Conservation (phyloP, 2,329 filamentous ascomycete species). For the Microdochium paspali region DNA sequence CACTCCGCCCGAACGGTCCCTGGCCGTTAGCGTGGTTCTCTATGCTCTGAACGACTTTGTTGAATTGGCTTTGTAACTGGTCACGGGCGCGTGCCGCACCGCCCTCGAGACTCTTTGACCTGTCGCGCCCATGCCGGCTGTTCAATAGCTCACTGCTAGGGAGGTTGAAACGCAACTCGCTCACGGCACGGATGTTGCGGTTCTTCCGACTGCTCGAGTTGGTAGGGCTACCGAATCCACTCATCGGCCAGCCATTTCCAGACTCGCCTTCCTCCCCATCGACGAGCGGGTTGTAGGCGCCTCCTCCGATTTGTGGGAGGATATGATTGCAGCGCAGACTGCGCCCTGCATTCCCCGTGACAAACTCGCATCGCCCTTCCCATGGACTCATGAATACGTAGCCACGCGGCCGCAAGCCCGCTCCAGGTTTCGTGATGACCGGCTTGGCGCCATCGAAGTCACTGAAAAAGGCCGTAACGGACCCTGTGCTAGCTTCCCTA, state of each 20-base stretch:
- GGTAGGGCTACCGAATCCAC: slow-evolving; percentile 13
- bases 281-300: slow-evolving; percentile 34
- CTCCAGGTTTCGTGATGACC: slow-evolving; percentile 31
- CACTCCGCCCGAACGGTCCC: slow-evolving; percentile 2
- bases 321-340: slow-evolving; percentile 66
- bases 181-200: slow-evolving; percentile 38
- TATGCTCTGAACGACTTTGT: slow-evolving; percentile 15
- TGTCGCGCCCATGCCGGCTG: slow-evolving; percentile 14
- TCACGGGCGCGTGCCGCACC: slow-evolving; percentile 12
- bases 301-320: slow-evolving; percentile 35
- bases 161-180: slow-evolving; percentile 85
- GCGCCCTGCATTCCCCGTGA: slow-evolving; percentile 66
- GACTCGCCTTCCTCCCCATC: slow-evolving; percentile 21
- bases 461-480: slow-evolving; percentile 22
- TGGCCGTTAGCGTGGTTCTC: slow-evolving; percentile 6
- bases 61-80: slow-evolving; percentile 28
- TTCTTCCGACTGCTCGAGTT: slow-evolving; percentile 22
- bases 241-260: slow-evolving; percentile 14
- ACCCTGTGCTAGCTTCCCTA: slow-evolving; percentile 19
- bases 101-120: slow-evolving; percentile 24
- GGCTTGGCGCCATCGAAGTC: slow-evolving; percentile 18
- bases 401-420: slow-evolving; percentile 45
- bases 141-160: slow-evolving; percentile 46
- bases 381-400: slow-evolving; percentile 81
- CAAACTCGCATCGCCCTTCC: slow-evolving; percentile 80